phyloP scores from a whole-genome alignment of 2,329 filamentous ascomycete species.

The Elsinoe necatrix region DNA sequence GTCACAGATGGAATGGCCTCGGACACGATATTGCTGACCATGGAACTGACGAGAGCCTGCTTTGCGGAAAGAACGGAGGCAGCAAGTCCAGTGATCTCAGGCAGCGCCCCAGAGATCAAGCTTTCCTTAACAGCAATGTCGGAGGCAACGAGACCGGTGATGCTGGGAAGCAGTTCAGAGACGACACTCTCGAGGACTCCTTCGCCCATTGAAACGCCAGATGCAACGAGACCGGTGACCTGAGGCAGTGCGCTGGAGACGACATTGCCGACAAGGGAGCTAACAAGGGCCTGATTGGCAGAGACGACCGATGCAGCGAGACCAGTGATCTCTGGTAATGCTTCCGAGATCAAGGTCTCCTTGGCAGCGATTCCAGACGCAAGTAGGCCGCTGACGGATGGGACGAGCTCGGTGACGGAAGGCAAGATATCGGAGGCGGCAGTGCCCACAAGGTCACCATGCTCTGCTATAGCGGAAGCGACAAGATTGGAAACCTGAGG shows the following conservation, averaged over 20 bases:
- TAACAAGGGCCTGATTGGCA: not conserved
- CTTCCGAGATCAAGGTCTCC: not conserved
- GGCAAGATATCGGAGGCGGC: not conserved
- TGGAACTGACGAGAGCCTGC: not conserved
- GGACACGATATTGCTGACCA: not conserved
- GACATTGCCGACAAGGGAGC: constrained; percentile 5
- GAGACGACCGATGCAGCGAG: constrained; percentile 5
- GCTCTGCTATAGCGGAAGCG: not conserved
- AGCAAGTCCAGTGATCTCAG: constrained; percentile 1
- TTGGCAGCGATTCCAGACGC: constrained; percentile 7
- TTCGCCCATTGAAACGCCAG: not conserved
- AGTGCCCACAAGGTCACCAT: not conserved
- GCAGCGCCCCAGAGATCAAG: not conserved
- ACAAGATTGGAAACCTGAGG: not conserved
- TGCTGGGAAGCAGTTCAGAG: not conserved
- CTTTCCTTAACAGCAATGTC: constrained; percentile 3
- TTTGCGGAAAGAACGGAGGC: not conserved
- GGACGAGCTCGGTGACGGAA: not conserved
- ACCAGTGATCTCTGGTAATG: not conserved
- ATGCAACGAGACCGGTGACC: not conserved
- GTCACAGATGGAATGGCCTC: not conserved
- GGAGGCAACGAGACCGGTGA: constrained; percentile 4
- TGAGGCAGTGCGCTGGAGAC: not conserved
- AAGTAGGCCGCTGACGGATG: not conserved
- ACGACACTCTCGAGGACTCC: not conserved